Evolutionary conservation across 2,329 filamentous ascomycete genomes (phyloP).

Genomic region (Ophiostoma montium): DNA sequence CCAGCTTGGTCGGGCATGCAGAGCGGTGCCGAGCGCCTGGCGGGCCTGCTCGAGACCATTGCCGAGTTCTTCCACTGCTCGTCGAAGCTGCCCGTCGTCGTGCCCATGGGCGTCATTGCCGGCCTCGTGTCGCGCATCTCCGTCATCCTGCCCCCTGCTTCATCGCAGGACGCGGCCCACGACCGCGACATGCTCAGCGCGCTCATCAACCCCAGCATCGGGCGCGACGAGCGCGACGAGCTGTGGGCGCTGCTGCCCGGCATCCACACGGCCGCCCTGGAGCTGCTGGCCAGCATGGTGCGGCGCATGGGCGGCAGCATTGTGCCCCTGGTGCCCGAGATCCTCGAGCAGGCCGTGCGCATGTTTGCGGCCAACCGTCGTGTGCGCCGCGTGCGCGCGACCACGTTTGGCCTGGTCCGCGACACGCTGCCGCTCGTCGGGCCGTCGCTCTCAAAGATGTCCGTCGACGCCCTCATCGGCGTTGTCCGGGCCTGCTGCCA

Average conservation of each 20-base stretch:
- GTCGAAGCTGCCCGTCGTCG: constrained; percentile 49
- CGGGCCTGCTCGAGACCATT: constrained; percentile 51
- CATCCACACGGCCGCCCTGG: constrained; percentile 58
- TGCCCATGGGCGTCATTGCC: constrained; percentile 53
- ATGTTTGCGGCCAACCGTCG: constrained; percentile 48
- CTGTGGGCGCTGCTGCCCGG: constrained; percentile 60
- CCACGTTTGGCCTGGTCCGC: constrained; percentile 44
- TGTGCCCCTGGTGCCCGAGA: constrained; percentile 44
- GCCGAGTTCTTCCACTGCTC: constrained; percentile 46
- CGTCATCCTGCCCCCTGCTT: constrained; percentile 39
- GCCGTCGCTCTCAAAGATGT: constrained; percentile 49
- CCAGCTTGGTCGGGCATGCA: constrained; percentile 61
- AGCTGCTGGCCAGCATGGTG: constrained; percentile 43
- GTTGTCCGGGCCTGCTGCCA: constrained; percentile 57
- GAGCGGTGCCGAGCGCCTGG: constrained; percentile 55
- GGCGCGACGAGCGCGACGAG: constrained; percentile 67
- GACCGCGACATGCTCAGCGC: constrained; percentile 31
- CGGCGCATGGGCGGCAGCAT: constrained; percentile 43
- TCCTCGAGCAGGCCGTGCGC: constrained; percentile 58
- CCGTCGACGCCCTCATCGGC: constrained; percentile 46
- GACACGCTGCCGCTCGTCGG: constrained; percentile 48
- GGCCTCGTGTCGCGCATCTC: constrained; percentile 59
- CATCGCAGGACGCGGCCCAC: constrained; percentile 23
- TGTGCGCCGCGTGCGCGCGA: constrained; percentile 39
- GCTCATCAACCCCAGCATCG: constrained; percentile 58